These are phyloP conservation scores for Chamaenerion angustifolium DNA, from an alignment of 345 rosid genomes.

Conservation along the genomic window DNA sequence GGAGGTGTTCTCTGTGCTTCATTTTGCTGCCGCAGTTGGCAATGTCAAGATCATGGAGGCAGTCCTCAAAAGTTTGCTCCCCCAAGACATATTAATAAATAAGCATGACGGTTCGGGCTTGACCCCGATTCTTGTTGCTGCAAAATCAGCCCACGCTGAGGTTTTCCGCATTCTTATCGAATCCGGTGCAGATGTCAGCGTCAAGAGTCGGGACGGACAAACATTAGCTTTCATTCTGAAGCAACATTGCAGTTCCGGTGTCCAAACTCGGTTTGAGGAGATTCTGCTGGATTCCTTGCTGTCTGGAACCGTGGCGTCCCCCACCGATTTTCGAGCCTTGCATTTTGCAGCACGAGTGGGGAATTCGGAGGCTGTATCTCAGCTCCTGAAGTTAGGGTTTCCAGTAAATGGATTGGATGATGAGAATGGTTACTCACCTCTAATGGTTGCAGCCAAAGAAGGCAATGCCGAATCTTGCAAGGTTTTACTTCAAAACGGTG, in stretches of 20 bases:
- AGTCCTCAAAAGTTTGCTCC: constrained; percentile 10
- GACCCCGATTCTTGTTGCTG: constrained; percentile 13
- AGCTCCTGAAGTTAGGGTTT: constrained; percentile 14
- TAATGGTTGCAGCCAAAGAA: constrained; percentile 20
- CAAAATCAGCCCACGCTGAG: constrained; percentile 15
- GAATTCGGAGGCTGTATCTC: constrained; percentile 12
- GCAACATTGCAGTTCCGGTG: constrained; percentile 10
- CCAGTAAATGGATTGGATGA: constrained; percentile 13
- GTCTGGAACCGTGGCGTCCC: constrained; percentile 9
- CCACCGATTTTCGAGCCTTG: constrained; percentile 13
- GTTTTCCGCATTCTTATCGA: constrained; percentile 17
- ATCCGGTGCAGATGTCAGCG: constrained; percentile 16
- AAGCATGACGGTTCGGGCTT: constrained; percentile 15
- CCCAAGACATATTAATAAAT: constrained; percentile 8
- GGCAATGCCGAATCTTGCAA: constrained; percentile 22
- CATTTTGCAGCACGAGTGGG: constrained; percentile 18
- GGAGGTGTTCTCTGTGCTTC: constrained; percentile 21
- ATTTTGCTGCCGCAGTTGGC: constrained; percentile 17
- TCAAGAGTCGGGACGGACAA: constrained; percentile 16
- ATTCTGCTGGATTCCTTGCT: constrained; percentile 17
- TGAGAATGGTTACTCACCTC: constrained; percentile 16
- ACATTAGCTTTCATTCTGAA: constrained; percentile 6
- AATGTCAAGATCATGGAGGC: constrained; percentile 6
- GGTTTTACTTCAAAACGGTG: constrained; percentile 18
- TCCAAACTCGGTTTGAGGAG: constrained; percentile 17